phyloP scores from a whole-genome alignment of 1,284 basidiomycete species.

The Kalmanozyma brasiliensis region DNA sequence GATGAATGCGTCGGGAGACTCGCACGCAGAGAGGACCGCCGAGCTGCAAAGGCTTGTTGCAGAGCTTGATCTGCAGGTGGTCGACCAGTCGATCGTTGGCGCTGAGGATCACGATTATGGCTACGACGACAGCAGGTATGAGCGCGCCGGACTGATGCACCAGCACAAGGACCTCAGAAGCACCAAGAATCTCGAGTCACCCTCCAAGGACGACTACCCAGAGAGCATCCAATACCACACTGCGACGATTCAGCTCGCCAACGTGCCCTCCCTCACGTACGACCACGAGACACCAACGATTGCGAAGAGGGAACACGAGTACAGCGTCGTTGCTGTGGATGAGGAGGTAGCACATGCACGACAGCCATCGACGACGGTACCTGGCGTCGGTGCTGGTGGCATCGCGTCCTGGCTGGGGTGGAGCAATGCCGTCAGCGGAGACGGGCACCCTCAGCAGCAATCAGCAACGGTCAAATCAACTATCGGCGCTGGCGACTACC shows the following conservation, averaged over 20 bases:
- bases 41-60: slow-evolving; percentile 37
- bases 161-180: not conserved
- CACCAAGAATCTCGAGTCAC: not conserved
- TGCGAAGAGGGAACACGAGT: not conserved
- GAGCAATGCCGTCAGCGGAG: slow-evolving; percentile 2
- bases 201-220: slow-evolving; percentile 16
- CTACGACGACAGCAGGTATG: slow-evolving; percentile 33
- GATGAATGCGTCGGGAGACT: slow-evolving; percentile 3
- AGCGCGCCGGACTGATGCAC: slow-evolving; percentile 13
- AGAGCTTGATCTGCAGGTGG: slow-evolving; percentile 41
- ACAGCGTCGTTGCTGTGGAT: slow-evolving; percentile 8
- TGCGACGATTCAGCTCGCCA: slow-evolving; percentile 25
- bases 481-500: not conserved
- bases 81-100: slow-evolving; percentile 13
- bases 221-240: slow-evolving; percentile 43
- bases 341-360: slow-evolving; percentile 12
- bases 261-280: slow-evolving; percentile 35
- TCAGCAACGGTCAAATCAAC: not conserved
- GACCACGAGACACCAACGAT: slow-evolving; percentile 4
- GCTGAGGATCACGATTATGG: slow-evolving; percentile 17
- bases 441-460: not conserved
- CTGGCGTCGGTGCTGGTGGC: slow-evolving; percentile 32
- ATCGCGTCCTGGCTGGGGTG: slow-evolving; percentile 42
- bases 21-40: slow-evolving; percentile 15
- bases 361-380: not conserved